Base-by-base conservation (phyloP, 148 eudicot genomes). In the Chenopodium suecicum region DNA sequence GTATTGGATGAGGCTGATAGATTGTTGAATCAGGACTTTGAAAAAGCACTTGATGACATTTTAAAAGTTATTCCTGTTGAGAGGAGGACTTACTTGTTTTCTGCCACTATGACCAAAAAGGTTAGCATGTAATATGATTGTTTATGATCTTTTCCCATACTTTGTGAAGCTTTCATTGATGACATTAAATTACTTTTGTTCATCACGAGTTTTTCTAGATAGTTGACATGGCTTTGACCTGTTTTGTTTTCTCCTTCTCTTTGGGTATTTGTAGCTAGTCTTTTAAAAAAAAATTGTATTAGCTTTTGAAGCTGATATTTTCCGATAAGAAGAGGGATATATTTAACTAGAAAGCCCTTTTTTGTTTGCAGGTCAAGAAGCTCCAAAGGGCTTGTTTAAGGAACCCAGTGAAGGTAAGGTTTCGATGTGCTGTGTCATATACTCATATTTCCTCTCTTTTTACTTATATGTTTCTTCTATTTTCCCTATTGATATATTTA, bases 1-100 rank as follows among this genome's bases (percentile, higher is more conserved):
- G 98, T 95, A 44, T 74, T 95, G 63, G 99, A 95, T 88, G 99
- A 95, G 85, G 99, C 99, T 50, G 99, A 95, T 86, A 88, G 94
- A 83, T 83, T 95, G 87, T 84, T 95, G 76, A 92, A 94, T 85
- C 94, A 91, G 63, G 99, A 93, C 76, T 95, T 95, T 78, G 94
- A 92, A 88, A 91, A 94, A 85, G 81, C 93, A 76, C 83, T 95
- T 79, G 92, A 95, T 88, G 91, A 90, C 44, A 82, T 95, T 75
- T 88, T 94, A 82, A 88, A 84, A 74, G 90, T 69, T 78, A 90
- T 95, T 62, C 99, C 99, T 84, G 92, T 86, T 52, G 90, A 92
- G 25, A 77, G 98, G 72, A 90, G 88, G 78, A 94, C 99, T 62
- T 95, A 83, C 83, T 81, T 95, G 66, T 95, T 91, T 82, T 95